A percentile compares a stretch with the other conserved stretches of the same genome.
These are phyloP conservation scores for Pyrrhoderma lamaoense DNA, from an alignment of 1,284 basidiomycete genomes.

Conservation along the genomic window DNA sequence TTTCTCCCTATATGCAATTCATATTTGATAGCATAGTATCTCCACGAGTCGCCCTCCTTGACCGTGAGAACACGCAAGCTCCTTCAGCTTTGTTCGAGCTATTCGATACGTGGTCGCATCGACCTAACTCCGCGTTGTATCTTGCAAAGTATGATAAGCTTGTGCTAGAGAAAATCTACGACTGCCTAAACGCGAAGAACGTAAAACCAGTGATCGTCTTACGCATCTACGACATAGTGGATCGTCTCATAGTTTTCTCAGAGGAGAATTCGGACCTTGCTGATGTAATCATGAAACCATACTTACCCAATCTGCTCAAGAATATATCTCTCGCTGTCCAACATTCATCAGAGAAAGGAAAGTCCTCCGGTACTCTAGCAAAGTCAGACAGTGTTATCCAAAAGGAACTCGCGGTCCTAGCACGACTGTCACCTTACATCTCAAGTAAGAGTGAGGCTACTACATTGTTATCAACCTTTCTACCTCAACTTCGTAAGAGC, in stretches of 20 bases:
- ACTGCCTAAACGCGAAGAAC: constrained; percentile 73
- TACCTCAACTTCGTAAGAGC: constrained; percentile 77
- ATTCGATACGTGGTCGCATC: constrained; percentile 72
- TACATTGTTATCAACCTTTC: constrained; percentile 68
- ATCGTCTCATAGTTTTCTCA: constrained; percentile 60
- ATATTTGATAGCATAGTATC: constrained; percentile 74
- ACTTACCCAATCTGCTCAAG: constrained; percentile 69
- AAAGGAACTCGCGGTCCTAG: constrained; percentile 78
- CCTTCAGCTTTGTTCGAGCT: constrained; percentile 88
- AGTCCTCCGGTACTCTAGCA: constrained; percentile 28
- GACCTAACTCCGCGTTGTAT: constrained; percentile 49
- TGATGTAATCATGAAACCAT: constrained; percentile 61
- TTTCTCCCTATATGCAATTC: constrained; percentile 58
- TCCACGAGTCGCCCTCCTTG: constrained; percentile 71
- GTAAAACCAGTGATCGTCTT: constrained; percentile 84
- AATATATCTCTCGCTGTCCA: constrained; percentile 72
- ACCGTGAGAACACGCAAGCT: constrained; percentile 86
- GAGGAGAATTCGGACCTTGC: constrained; percentile 43
- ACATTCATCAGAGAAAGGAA: constrained; percentile 36
- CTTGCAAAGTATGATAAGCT: constrained; percentile 66
- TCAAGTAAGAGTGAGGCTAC: constrained; percentile 67
- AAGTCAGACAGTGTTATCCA: constrained; percentile 50
- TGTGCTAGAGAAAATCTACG: constrained; percentile 73
- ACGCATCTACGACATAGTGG: constrained; percentile 83
- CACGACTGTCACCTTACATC: constrained; percentile 73